phyloP scores from a whole-genome alignment of 352 stramenopile species.

The Ophiocytium majus region DNA sequence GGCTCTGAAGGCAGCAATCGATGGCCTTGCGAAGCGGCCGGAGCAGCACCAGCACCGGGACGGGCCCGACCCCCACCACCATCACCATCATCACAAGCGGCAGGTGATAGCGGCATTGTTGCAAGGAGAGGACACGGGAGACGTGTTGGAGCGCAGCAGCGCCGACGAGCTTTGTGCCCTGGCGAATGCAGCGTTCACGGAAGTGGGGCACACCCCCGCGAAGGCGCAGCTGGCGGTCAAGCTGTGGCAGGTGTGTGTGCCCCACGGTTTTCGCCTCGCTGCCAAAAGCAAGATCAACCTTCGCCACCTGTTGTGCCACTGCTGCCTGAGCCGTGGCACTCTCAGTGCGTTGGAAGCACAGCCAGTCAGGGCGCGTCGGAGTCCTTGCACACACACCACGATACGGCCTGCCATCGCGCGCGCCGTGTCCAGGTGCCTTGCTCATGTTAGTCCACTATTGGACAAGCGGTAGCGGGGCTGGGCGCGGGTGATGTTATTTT shows the following conservation, averaged over 20 bases:
- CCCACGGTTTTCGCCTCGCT: not conserved
- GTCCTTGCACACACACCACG: too few species aligned
- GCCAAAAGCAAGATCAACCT: too few species aligned
- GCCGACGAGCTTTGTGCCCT: not conserved
- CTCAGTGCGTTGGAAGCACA: too few species aligned
- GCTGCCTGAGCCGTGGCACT: too few species aligned
- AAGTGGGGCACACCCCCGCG: not conserved
- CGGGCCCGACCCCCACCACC: too few species aligned
- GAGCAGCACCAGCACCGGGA: not conserved
- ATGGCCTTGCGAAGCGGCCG: not conserved
- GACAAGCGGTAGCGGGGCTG: too few species aligned
- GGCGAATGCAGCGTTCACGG: not conserved
- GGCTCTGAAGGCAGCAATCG: not conserved
- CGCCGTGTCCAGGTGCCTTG: not conserved
- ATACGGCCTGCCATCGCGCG: not conserved
- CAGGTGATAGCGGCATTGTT: not conserved
- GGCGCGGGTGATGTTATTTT: too few species aligned
- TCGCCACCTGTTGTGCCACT: too few species aligned
- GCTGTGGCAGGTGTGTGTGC: not conserved
- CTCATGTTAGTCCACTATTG: too few species aligned
- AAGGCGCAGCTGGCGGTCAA: not conserved
- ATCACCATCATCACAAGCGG: too few species aligned
- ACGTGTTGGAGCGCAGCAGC: not conserved
- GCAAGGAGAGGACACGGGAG: not conserved
- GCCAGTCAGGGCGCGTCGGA: too few species aligned